Base-by-base conservation (phyloP, 371 early-diverging fungal species). In the Rhizomucor pusillus region DNA sequence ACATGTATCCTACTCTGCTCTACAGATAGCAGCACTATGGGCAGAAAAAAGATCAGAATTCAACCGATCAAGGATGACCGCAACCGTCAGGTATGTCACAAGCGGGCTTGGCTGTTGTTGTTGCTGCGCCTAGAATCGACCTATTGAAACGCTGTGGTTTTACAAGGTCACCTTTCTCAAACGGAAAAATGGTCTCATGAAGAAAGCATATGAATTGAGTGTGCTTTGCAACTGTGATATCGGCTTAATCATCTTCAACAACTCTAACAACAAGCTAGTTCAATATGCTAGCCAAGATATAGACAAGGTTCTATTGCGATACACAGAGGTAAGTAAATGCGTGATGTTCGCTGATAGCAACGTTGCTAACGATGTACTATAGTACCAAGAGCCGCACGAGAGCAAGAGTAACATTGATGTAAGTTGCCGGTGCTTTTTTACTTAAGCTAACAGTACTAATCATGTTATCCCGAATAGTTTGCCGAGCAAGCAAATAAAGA, bases 141-240 rank as follows among this genome's bases (percentile, higher is more conserved):
- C n/a, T n/a, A n/a, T n/a, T n/a, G n/a, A n/a, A n/a, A n/a, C n/a
- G n/a, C n/a, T n/a, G n/a, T n/a, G n/a, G 13, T 9, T 47, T 7
- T 25, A 9, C 24, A 19, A 91, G 85, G 97, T 97, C 37, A 97
- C 99, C 7, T 99, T 99, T 77, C 82, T 91, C 51, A 99, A 99
- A 71, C 86, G 99, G 62, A 99, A 99, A 77, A 87, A 90, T 55
- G 99, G 99, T 12, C 81, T 99, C 47, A 94, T 99, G 92, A 99
- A 99, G 77, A 99, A 99, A 74, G 98, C 99, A 1, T 96, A 94
- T 77, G 99, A 99, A 72, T 87, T 99, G 19, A 88, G 88, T 61
- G 92, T 95, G 1, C 85, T 99, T 22, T 99, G 99, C 78, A 94
- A 93, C 64, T 94, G 97, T 71, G 97, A 99, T 68, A 91, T 99